phyloP scores from a whole-genome alignment of 2,329 filamentous ascomycete genomes.

The Phyllosticta capitalensis region DNA sequence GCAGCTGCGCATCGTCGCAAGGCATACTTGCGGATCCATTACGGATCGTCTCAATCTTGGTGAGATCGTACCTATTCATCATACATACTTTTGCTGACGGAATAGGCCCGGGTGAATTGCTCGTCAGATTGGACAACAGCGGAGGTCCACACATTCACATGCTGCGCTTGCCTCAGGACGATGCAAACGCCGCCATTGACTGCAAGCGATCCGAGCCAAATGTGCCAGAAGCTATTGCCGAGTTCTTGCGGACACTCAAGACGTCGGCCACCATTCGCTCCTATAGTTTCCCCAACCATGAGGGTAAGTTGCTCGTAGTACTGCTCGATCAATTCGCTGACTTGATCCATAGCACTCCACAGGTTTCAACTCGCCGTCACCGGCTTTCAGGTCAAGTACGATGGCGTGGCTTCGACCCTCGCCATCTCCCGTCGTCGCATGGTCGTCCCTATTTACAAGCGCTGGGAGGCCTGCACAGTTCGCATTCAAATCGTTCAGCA shows the following conservation, averaged over 20 bases:
- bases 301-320: slow-evolving; percentile 2
- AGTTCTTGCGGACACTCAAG: slow-evolving; percentile 51
- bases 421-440: slow-evolving; percentile 75
- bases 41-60: slow-evolving; percentile 75
- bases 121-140: slow-evolving; percentile 35
- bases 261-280: slow-evolving; percentile 59
- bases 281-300: slow-evolving; percentile 39
- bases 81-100: slow-evolving; percentile 15
- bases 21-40: slow-evolving; percentile 66
- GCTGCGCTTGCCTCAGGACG: slow-evolving; percentile 60
- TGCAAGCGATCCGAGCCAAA: slow-evolving; percentile 23
- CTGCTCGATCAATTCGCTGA: neutral
- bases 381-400: slow-evolving; percentile 57
- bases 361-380: slow-evolving; percentile 70
- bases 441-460: slow-evolving; percentile 90
- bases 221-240: slow-evolving; percentile 51
- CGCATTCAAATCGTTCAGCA: slow-evolving; percentile 72
- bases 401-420: slow-evolving; percentile 56
- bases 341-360: slow-evolving; percentile 49
- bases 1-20: slow-evolving; percentile 62
- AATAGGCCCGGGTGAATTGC: slow-evolving; percentile 35
- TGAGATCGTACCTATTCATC: slow-evolving; percentile 19
- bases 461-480: slow-evolving; percentile 76
- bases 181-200: slow-evolving; percentile 66
- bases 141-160: slow-evolving; percentile 27